Evolutionary conservation across 139 green algal genomes (phyloP).

Genomic region (Micractinium conductrix): DNA sequence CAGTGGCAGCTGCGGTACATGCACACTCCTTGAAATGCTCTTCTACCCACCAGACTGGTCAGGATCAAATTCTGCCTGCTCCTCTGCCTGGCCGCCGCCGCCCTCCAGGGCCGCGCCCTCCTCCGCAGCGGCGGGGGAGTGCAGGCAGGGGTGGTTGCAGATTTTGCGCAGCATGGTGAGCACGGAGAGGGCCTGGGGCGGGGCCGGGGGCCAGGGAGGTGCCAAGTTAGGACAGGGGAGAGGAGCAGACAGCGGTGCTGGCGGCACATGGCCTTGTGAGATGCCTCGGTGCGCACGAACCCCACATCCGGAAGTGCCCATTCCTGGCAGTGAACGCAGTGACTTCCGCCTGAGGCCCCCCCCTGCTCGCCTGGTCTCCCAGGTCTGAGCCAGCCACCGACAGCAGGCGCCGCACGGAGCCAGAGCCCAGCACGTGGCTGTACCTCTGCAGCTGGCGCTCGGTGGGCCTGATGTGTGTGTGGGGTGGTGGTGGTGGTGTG

Average conservation of each 20-base stretch:
- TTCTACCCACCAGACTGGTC: slow-evolving; percentile 11
- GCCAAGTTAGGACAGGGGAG: not conserved
- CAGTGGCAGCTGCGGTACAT: too few species aligned
- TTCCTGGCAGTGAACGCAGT: not conserved
- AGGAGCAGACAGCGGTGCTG: not conserved
- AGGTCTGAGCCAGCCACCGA: slow-evolving; percentile 26
- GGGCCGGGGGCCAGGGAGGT: not conserved
- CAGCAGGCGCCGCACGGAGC: slow-evolving; percentile 43
- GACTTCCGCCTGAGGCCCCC: too few species aligned
- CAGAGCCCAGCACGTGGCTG: slow-evolving; percentile 53
- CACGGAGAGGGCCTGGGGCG: slow-evolving; percentile 55
- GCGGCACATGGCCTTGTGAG: too few species aligned
- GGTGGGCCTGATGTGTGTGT: slow-evolving; percentile 37
- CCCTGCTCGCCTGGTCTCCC: slow-evolving; percentile 38
- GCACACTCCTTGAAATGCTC: too few species aligned
- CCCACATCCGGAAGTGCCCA: too few species aligned
- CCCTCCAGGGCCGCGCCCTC: not conserved
- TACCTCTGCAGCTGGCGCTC: slow-evolving; percentile 70
- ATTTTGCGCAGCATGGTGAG: slow-evolving; percentile 74
- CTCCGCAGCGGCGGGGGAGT: not conserved
- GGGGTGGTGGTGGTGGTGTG: too few species aligned
- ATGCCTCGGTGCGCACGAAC: too few species aligned
- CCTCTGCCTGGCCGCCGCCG: not conserved
- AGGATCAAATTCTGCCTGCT: not conserved
- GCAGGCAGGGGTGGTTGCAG: slow-evolving; percentile 80